Conservation (phyloP, 371 early-diverging fungal species). For the Rhizopus microsporus region DNA sequence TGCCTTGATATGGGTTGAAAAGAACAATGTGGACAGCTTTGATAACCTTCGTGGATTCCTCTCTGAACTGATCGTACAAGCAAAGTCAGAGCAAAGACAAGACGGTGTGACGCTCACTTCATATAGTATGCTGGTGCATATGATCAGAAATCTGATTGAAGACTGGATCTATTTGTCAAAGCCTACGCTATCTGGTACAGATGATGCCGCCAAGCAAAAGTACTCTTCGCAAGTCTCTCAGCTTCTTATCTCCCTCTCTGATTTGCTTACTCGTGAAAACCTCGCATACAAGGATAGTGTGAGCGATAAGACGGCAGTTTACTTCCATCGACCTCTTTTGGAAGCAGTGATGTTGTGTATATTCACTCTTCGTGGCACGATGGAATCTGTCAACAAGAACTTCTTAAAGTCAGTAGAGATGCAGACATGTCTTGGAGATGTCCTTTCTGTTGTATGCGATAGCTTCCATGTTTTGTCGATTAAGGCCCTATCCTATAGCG, state of each 20-base stretch:
- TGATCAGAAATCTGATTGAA: slow-evolving; percentile 43
- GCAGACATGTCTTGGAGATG: slow-evolving; percentile 1
- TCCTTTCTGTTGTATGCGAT: slow-evolving; percentile 26
- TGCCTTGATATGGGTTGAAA: slow-evolving; percentile 38
- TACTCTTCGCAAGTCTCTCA: slow-evolving; percentile 28
- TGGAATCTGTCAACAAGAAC: neutral
- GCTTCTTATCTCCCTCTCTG: slow-evolving; percentile 26
- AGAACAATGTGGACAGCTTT: slow-evolving; percentile 8
- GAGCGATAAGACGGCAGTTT: slow-evolving; percentile 19
- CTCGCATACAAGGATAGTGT: slow-evolving; percentile 35
- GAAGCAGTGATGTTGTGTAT: slow-evolving; percentile 37
- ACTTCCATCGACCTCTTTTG: slow-evolving; percentile 44
- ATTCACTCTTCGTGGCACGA: slow-evolving; percentile 31
- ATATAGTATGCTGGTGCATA: slow-evolving; percentile 28
- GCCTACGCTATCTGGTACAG: slow-evolving; percentile 12
- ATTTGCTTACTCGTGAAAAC: slow-evolving; percentile 34
- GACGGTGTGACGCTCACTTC: slow-evolving; percentile 34
- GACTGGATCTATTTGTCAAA: slow-evolving; percentile 39
- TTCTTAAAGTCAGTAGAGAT: neutral
- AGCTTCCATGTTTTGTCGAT: slow-evolving; percentile 36
- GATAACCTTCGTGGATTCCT: slow-evolving; percentile 26
- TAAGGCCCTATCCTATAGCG: slow-evolving; percentile 29
- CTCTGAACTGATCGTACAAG: slow-evolving; percentile 21
- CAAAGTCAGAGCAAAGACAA: slow-evolving; percentile 19
- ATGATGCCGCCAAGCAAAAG: slow-evolving; percentile 17